These are phyloP conservation scores for Erodium chrysanthum DNA, from an alignment of 441 rosid species.

Conservation along the genomic window DNA sequence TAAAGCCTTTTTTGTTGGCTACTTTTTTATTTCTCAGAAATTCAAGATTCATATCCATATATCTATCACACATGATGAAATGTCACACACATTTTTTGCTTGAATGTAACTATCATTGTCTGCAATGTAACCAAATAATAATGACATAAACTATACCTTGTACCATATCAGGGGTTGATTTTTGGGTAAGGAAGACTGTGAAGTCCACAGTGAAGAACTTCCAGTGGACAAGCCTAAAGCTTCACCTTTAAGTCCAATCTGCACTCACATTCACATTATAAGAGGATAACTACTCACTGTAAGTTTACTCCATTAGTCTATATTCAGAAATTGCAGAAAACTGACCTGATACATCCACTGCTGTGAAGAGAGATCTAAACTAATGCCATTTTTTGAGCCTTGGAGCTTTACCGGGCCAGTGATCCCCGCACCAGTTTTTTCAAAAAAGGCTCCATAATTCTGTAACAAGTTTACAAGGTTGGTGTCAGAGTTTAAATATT, in stretches of 20 bases:
- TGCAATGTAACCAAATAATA: neutral
- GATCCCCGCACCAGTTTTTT: constrained; percentile 67
- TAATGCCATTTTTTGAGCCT: constrained; percentile 41
- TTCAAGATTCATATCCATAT: constrained; percentile 4
- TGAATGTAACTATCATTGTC: neutral
- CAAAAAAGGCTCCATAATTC: constrained; percentile 90
- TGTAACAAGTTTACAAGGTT: constrained; percentile 19
- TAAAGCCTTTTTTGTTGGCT: constrained; percentile 1
- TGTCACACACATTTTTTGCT: neutral
- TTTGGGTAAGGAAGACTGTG: constrained; percentile 53
- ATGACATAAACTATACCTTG: constrained; percentile 43
- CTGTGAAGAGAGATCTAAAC: constrained; percentile 53
- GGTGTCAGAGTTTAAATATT: neutral
- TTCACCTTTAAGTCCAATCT: constrained; percentile 91
- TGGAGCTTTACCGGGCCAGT: constrained; percentile 78
- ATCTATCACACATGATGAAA: neutral
- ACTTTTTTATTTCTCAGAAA: neutral
- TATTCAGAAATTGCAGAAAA: constrained; percentile 8
- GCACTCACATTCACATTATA: constrained; percentile 8
- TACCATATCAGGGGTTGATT: constrained; percentile 83
- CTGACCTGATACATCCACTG: constrained; percentile 86
- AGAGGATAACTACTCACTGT: neutral
- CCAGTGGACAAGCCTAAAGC: constrained; percentile 53
- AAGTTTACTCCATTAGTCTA: neutral
- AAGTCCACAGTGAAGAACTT: constrained; percentile 60